Evolutionary conservation across 2,329 filamentous ascomycete genomes (phyloP), one percentile per base, ranked within the genome.

Genomic region (Fusarium sp.): DNA sequence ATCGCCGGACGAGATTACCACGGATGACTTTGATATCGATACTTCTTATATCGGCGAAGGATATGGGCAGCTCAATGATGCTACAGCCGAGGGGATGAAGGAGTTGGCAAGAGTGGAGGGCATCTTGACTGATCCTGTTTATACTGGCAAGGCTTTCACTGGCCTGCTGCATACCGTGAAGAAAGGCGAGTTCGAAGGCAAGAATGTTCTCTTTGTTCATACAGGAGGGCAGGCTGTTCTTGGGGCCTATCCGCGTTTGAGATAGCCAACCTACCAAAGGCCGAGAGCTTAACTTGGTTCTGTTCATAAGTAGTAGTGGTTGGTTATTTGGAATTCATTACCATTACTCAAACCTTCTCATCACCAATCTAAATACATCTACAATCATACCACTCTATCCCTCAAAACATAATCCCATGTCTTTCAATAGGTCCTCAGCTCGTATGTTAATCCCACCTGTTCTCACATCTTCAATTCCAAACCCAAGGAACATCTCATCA

Each of bases 391-490:
- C 7, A 10, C n/a, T 49, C 41, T 68, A 69, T 12, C 23, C 66
- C 18, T 69, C 66, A 2, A 68, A 62, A 31, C 75, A 77, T 9
- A 74, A 12, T 2, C 70, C 73, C 57, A 77, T 67, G n/a, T 80
- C 82, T 26, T 70, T 66, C 43, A 89, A 55, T 44, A 89, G 57
- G 63, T 88, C 85, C 3, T 76, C 79, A 1, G 85, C 86, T 10
- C 77, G 43, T 3, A 89, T 76, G 70, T 89, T 86, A 20, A 89
- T 85, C 0, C 80, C 84, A 0, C 75, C 87, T 0, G 83, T 77
- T 28, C 72, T 76, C 46, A 76, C 66, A 71, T 89, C 87, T 72
- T 89, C 87, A 35, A 88, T 82, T 0, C 87, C 87, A 73, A 90
- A 89, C 0, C 77, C 80, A 5, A 89, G 42, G 39, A 89, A 84